Evolutionary conservation across 2,329 filamentous ascomycete species (phyloP).

Genomic region (Paradendryphiella salina): DNA sequence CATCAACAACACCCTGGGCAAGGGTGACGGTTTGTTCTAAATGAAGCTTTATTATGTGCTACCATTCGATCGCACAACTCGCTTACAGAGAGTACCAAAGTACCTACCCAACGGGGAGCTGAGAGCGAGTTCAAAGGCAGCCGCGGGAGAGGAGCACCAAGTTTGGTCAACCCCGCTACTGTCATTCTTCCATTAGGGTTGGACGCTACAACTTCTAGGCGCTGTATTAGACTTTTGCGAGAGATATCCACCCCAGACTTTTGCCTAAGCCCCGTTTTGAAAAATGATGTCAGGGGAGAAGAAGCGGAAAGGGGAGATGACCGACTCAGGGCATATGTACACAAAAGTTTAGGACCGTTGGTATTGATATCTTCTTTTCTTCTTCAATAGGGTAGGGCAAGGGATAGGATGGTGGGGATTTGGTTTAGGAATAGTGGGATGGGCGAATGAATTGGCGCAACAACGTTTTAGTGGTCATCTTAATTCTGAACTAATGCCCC

Average conservation of each 20-base stretch:
- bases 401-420: no score
- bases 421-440: no score
- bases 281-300: not conserved
- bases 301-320: not conserved
- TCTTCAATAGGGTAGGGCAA: no score
- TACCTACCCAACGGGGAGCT: not conserved
- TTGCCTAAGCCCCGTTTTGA: not conserved
- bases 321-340: not conserved
- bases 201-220: not conserved
- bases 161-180: not conserved
- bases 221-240: slow-evolving; percentile 2
- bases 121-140: not conserved
- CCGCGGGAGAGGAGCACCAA: not conserved
- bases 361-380: no score
- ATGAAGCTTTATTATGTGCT: not conserved
- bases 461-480: no score
- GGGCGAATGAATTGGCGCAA: no score
- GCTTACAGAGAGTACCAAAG: no score
- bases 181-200: not conserved
- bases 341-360: no score
- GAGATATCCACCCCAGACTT: not conserved
- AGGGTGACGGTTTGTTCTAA: slow-evolving; percentile 28
- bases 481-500: no score
- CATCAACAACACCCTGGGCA: slow-evolving; percentile 26
- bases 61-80: not conserved